These are phyloP conservation scores for Colletotrichum navitas DNA, from an alignment of 2,329 filamentous ascomycete species.

Conservation along the genomic window DNA sequence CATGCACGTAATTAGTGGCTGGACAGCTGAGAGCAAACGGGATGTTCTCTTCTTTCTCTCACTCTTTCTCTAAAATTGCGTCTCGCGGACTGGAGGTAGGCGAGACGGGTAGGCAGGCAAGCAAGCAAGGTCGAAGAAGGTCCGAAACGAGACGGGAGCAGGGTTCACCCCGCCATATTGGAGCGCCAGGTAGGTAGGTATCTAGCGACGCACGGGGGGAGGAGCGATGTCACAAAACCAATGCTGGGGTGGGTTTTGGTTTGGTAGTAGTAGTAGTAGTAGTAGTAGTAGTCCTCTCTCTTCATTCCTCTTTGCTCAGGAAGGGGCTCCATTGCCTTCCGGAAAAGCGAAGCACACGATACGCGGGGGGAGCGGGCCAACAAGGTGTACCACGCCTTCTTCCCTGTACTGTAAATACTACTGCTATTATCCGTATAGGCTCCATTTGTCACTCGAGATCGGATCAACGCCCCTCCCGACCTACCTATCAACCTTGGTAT, in stretches of 20 bases:
- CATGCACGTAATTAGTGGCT: background rate
- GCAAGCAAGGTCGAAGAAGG: conserved; percentile 26
- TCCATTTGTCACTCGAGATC: background rate
- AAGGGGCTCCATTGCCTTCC: conserved; percentile 3
- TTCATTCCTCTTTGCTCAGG: background rate
- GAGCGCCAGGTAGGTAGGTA: conserved; percentile 3
- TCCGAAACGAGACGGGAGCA: conserved; percentile 30
- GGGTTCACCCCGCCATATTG: conserved; percentile 31
- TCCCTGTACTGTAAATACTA: background rate
- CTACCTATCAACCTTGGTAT: background rate
- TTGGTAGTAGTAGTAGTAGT: no score
- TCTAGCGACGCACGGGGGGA: conserved; percentile 15
- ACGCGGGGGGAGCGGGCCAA: background rate
- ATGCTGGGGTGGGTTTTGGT: conserved; percentile 4
- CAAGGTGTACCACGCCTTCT: conserved; percentile 3
- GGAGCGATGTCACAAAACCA: conserved; percentile 19
- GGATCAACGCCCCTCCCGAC: background rate
- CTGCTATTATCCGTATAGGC: background rate
- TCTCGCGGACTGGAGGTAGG: conserved; percentile 3
- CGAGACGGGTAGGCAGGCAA: conserved; percentile 2
- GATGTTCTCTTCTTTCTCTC: background rate
- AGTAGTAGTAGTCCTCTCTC: no score
- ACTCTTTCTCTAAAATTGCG: background rate
- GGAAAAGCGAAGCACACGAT: conserved; percentile 8
- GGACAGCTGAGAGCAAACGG: background rate